Percentiles rank a stretch among this genome's conserved stretches.
These are phyloP conservation scores for Botrytis cinerea DNA, from an alignment of 2,329 filamentous ascomycete species.

Conservation along the genomic window DNA sequence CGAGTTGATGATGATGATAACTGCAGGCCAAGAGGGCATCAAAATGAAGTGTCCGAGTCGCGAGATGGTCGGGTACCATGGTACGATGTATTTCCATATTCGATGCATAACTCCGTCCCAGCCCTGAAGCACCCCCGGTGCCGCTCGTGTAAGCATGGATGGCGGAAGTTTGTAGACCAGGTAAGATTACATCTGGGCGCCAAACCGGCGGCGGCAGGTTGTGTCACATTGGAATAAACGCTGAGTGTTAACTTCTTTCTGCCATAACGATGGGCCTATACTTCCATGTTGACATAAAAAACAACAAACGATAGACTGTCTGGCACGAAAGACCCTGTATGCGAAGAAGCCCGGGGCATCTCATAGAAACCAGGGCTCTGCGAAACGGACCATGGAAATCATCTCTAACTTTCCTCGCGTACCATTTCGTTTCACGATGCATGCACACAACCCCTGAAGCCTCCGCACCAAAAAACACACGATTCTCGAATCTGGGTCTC, in stretches of 20 bases:
- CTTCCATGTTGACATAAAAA: neutral
- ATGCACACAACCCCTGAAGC: neutral
- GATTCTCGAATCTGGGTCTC: neutral
- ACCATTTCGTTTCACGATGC: neutral
- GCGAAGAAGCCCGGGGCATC: neutral
- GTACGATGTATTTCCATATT: neutral
- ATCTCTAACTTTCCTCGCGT: neutral
- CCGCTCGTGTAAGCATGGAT: neutral
- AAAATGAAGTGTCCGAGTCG: neutral
- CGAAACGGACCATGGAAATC: too few relatives aligned
- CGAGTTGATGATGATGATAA: neutral
- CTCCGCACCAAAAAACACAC: neutral
- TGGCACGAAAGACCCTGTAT: neutral
- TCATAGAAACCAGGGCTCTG: neutral
- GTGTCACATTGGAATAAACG: constrained; percentile 8
- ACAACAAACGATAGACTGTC: neutral
- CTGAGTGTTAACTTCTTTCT: neutral
- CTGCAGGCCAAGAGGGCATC: neutral
- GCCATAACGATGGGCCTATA: neutral
- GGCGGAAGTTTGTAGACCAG: neutral
- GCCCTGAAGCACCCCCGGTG: neutral
- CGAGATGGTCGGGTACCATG: neutral
- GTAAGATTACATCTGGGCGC: neutral
- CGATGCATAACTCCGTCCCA: neutral
- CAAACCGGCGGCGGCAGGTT: neutral